phyloP scores from a whole-genome alignment of 768 basidiomycete genomes.

The Suillus clintonianus region DNA sequence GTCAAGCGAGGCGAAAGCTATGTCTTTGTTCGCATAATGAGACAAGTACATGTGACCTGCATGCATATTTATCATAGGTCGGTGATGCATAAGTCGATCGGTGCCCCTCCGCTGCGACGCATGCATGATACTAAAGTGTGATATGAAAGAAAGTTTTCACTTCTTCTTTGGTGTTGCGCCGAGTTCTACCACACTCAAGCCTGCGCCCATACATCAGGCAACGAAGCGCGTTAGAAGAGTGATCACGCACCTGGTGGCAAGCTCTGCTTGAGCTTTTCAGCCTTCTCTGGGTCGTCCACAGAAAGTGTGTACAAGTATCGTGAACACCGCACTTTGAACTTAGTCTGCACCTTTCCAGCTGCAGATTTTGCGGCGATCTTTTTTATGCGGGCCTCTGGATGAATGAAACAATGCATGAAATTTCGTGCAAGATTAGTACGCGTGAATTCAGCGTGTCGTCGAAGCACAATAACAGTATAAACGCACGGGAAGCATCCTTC shows the following conservation, averaged over 20 bases:
- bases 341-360: conserved; percentile 80
- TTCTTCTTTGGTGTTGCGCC: conserved; percentile 74
- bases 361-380: conserved; percentile 74
- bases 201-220: conserved; percentile 37
- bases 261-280: conserved; percentile 94
- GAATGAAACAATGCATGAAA: neutral
- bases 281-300: conserved; percentile 96
- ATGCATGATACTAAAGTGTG: neutral
- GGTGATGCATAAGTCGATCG: neutral
- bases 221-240: conserved; percentile 9
- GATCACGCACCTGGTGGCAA: conserved; percentile 83
- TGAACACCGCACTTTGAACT: conserved; percentile 98
- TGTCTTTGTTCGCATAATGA: conserved; percentile 1
- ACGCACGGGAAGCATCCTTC: conserved; percentile 95
- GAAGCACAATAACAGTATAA: neutral
- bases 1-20: conserved; percentile 1
- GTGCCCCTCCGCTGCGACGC: neutral
- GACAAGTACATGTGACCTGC: conserved; percentile 4
- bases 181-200: conserved; percentile 72
- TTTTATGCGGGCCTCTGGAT: conserved; percentile 94
- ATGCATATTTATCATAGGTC: conserved; percentile 3
- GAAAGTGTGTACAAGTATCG: conserved; percentile 97
- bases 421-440: conserved; percentile 3
- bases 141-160: conserved; percentile 37
- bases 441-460: neutral